Evolutionary conservation across 2,329 filamentous ascomycete genomes (phyloP).

Genomic region (Neoascochyta sp.): DNA sequence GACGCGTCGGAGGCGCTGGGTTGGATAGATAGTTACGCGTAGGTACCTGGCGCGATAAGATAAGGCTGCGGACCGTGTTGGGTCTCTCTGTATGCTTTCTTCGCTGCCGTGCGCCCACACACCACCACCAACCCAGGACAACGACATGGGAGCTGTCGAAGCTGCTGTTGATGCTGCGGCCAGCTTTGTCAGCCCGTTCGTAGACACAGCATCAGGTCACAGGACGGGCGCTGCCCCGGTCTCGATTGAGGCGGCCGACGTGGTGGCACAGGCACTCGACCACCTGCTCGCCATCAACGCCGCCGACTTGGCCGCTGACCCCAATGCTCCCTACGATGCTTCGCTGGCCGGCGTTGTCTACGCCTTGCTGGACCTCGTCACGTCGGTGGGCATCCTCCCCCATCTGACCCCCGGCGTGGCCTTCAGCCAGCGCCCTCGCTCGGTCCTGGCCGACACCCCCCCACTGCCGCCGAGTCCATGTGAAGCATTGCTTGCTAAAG

Average conservation of each 20-base stretch:
- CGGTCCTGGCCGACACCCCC: slow-evolving; percentile 23
- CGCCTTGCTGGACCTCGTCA: slow-evolving; percentile 37
- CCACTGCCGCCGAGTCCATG: slow-evolving; percentile 9
- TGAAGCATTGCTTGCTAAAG: slow-evolving; percentile 11
- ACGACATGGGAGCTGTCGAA: slow-evolving; percentile 28
- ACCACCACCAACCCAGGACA: slow-evolving; percentile 1
- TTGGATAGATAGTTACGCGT: neutral
- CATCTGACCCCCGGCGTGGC: slow-evolving; percentile 32
- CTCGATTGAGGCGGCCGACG: slow-evolving; percentile 8
- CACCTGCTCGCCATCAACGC: slow-evolving; percentile 35
- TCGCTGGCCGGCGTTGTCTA: slow-evolving; percentile 39
- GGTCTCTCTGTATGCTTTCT: no score
- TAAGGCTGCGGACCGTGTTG: no score
- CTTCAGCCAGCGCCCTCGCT: slow-evolving; percentile 33
- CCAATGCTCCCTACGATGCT: slow-evolving; percentile 38
- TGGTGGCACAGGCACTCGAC: slow-evolving; percentile 27
- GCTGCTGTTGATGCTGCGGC: slow-evolving; percentile 33
- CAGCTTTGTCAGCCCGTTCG: slow-evolving; percentile 30
- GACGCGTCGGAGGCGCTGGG: slow-evolving; percentile 13
- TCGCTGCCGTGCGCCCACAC: neutral
- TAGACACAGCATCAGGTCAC: slow-evolving; percentile 14
- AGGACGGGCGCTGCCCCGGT: slow-evolving; percentile 5
- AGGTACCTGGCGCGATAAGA: slow-evolving; percentile 3
- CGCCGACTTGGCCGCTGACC: slow-evolving; percentile 28
- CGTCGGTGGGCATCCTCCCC: slow-evolving; percentile 34